Evolutionary conservation across 257 asterid species (phyloP), one percentile per base, ranked within the genome.

Genomic region (Striga asiatica): DNA sequence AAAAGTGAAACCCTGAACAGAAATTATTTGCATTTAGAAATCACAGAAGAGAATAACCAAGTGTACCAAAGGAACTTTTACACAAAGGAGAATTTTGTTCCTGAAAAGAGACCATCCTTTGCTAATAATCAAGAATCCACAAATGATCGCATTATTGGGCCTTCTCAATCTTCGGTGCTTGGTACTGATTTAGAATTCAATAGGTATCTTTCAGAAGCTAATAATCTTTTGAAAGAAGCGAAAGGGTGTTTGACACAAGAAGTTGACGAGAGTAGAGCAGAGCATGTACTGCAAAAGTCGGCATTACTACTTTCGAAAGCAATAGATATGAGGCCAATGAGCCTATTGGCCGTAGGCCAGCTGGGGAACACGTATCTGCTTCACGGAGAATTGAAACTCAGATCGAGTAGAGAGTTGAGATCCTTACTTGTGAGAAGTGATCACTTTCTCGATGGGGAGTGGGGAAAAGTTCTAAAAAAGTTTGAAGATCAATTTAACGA

Each of bases 281-380:
- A 85, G 67, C 47, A 76, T 12, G 78, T 79, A 22, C 72, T 89
- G 11, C 46, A 62, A 18, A 72, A 74, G 66, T 81, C 96, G 47
- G 82, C 84, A 34, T 21, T 51, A 14, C 70, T 89, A 53, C 91
- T 85, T 60, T 71, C 80, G 49, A 76, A 78, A 65, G 97, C 97
- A 58, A 68, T 77, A 61, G 78, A 78, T 31, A 69, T 81, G 65
- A 84, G 92, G 69, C 96, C 97, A 6, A 78, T 76, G 96, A 89
- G 97, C 71, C 81, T 83, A 72, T 62, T 83, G 71, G 97, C 96
- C 5, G 93, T 78, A 38, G 96, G 91, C 11, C 94, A 79, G 63
- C 64, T 89, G 67, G 97, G 97, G 25, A 85, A 86, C 66, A 78
- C 94, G 0, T 86, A 89, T 71, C 94, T 89, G 59, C 84, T 89